phyloP scores from a whole-genome alignment of 495 filamentous ascomycete species.

The Astrocystis sublimbata region DNA sequence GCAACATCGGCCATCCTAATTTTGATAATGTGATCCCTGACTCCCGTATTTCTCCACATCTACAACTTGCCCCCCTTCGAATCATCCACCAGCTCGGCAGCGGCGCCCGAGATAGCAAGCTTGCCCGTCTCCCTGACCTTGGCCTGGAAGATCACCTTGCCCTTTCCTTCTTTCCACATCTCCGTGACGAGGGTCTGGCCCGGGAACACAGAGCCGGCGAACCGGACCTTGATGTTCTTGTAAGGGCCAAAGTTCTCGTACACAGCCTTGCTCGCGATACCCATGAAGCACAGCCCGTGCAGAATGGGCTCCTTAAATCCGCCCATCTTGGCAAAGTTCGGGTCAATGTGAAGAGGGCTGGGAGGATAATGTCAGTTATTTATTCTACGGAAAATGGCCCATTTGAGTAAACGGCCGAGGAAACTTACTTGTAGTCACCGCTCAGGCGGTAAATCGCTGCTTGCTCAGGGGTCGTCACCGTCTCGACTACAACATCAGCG shows the following conservation, averaged over 20 bases:
- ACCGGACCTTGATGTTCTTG: conserved; percentile 95
- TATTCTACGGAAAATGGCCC: neutral
- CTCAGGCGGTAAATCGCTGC: conserved; percentile 92
- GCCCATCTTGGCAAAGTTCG: conserved; percentile 89
- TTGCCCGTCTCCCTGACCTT: conserved; percentile 97
- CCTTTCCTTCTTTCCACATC: conserved; percentile 93
- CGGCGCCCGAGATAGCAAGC: conserved; percentile 82
- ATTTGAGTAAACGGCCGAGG: neutral
- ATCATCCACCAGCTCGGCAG: conserved; percentile 69
- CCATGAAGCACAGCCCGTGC: conserved; percentile 95
- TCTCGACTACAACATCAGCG: conserved; percentile 81
- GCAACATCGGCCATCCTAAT: too few relatives aligned
- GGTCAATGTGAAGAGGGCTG: conserved; percentile 94
- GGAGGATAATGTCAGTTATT: neutral
- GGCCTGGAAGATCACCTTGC: conserved; percentile 85
- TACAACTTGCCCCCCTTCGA: conserved; percentile 26
- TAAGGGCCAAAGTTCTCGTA: conserved; percentile 79
- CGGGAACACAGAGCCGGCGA: conserved; percentile 88
- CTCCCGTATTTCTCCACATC: neutral
- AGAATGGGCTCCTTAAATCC: conserved; percentile 95
- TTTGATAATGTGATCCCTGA: too few relatives aligned
- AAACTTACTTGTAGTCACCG: conserved; percentile 69
- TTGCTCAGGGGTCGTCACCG: conserved; percentile 90
- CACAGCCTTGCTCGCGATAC: conserved; percentile 86
- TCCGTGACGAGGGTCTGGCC: conserved; percentile 94